Evolutionary conservation across 2,329 filamentous ascomycete genomes (phyloP), one percentile per base, ranked within the genome.

Genomic region (Cytospora schulzeri): DNA sequence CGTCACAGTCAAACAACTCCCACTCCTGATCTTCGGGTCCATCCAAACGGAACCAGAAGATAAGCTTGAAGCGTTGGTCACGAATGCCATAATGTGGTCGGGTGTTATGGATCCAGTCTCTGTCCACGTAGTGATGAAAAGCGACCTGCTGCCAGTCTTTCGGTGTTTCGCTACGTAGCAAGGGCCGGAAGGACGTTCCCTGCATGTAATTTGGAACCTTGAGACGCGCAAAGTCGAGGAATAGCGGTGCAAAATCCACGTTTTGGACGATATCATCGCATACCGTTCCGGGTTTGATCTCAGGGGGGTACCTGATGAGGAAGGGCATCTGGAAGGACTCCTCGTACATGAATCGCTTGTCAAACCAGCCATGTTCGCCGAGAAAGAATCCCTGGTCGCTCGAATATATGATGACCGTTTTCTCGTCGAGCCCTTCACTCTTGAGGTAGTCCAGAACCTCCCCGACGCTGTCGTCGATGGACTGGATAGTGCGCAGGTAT

Each of bases 341-440:
- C 66, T 85, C 82, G 71, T 85, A 85, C 79, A 85, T 84, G 71
- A 85, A 84, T 3, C 83, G 78, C 72, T 85, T 85, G 70, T 85
- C 83, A 68, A 84, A 85, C 82, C 82, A 85, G 60, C 83, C 82
- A 66, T 85, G 83, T 64, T 85, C 83, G 9, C 82, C 82, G 0
- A 85, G 77, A 70, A 85, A 85, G 73, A 85, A 85, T 7, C 83
- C 83, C 66, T 85, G 82, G 67, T 84, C 82, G 0, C 80, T 83
- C 0, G 80, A 83, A 66, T 85, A 85, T n/a, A 84, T 75, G 2
- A 85, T 78, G 3, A 85, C 71, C 0, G 82, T 85, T 67, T 83
- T 78, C 0, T 81, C 73, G 0, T 76, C 71, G 0, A 84, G 70
- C 0, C 72, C 59, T 11, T 80, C 73, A 0, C 69, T 68, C 15